Conservation (phyloP, 176 grass and related monocot species). For the Aegilops bicornis region DNA sequence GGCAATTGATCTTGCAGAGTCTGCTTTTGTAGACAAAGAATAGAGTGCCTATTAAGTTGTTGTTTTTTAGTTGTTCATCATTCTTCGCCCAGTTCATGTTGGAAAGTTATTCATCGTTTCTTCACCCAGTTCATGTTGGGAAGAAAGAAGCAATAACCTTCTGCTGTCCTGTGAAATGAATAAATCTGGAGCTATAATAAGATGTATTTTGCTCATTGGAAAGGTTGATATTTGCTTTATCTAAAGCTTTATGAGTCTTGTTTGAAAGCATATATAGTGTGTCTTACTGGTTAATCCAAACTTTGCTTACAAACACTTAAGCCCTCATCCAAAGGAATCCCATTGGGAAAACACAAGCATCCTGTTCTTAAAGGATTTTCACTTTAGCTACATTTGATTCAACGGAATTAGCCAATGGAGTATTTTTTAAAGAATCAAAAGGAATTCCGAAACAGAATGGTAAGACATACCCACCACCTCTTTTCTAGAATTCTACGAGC, state of each 20-base stretch:
- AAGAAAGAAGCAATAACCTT: slow-evolving; percentile 28
- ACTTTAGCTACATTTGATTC: background rate
- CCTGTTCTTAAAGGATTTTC: background rate
- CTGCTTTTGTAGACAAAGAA: slow-evolving; percentile 71
- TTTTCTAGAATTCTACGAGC: too few species aligned
- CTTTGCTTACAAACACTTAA: background rate
- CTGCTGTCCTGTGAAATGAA: background rate
- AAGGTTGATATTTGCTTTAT: background rate
- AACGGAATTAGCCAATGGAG: background rate
- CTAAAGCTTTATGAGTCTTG: background rate
- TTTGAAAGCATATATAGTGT: background rate
- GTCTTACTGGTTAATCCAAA: background rate
- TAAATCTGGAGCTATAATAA: slow-evolving; percentile 25
- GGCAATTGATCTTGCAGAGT: slow-evolving; percentile 89
- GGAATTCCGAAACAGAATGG: background rate
- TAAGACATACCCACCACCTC: too few species aligned
- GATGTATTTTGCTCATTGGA: background rate
- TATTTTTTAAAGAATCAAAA: background rate
- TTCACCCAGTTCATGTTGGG: background rate
- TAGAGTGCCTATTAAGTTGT: background rate
- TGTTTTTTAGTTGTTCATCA: slow-evolving; percentile 17
- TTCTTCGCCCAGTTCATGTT: slow-evolving; percentile 8
- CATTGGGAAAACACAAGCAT: background rate
- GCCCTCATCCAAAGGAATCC: background rate
- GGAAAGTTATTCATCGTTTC: slow-evolving; percentile 12